A percentile compares a stretch with the other conserved stretches of the same genome.
Conservation (phyloP, 1,139 yeast species). For the Hansenula sp. region DNA sequence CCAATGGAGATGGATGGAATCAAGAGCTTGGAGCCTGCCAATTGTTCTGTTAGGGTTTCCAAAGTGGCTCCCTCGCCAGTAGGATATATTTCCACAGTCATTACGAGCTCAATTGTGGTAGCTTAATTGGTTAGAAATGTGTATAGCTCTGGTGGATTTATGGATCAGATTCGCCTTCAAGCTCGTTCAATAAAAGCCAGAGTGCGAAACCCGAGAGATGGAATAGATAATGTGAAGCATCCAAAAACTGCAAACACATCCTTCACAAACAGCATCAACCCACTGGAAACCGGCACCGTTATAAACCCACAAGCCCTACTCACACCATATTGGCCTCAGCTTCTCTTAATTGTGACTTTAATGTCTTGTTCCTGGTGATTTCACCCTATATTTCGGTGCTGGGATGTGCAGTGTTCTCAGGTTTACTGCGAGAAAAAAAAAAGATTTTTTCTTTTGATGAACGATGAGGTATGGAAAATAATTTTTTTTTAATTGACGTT, state of each 20-base stretch:
- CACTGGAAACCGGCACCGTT: too few species aligned
- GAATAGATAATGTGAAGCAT: too few species aligned
- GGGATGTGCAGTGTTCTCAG: neutral
- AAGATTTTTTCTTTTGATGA: neutral
- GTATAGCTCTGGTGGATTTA: too few species aligned
- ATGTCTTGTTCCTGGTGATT: neutral
- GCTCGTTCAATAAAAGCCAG: too few species aligned
- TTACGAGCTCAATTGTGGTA: neutral
- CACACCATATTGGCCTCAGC: neutral
- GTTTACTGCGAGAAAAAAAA: neutral
- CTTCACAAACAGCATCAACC: too few species aligned
- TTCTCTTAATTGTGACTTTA: neutral
- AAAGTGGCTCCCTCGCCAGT: neutral
- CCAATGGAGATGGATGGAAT: constrained; percentile 85
- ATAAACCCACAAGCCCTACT: too few species aligned
- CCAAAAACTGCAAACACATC: too few species aligned
- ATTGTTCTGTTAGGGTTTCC: neutral
- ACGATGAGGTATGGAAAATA: constrained; percentile 1
- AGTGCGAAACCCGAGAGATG: too few species aligned
- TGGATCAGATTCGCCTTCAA: too few species aligned
- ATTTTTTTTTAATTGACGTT: neutral
- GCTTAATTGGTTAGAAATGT: too few species aligned
- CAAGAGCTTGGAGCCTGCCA: constrained; percentile 30
- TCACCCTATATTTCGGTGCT: neutral
- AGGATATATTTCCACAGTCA: neutral